These are phyloP conservation scores for Chalara sp. DNA, from an alignment of 2,329 filamentous ascomycete species.

Conservation along the genomic window DNA sequence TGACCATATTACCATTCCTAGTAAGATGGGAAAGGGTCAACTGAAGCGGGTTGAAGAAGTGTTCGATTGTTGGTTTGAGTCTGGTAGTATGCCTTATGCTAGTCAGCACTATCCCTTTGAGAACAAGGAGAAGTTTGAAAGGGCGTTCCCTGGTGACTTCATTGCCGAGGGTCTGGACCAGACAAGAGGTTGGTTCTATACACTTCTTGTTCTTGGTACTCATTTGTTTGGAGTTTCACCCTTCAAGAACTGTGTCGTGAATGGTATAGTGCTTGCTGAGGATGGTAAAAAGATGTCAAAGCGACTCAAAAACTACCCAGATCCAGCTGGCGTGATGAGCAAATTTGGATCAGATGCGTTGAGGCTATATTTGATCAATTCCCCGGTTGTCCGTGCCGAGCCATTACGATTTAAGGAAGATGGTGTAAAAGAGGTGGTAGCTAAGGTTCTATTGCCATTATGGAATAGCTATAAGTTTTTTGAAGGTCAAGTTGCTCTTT, in stretches of 20 bases:
- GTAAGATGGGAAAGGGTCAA: constrained; percentile 77
- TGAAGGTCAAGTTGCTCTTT: constrained; percentile 73
- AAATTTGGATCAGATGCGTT: constrained; percentile 90
- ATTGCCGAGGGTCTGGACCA: constrained; percentile 92
- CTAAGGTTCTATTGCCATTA: constrained; percentile 80
- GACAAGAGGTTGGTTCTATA: constrained; percentile 97
- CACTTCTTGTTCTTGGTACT: constrained; percentile 78
- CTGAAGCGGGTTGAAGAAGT: constrained; percentile 79
- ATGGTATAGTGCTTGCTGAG: constrained; percentile 87
- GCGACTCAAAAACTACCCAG: constrained; percentile 91
- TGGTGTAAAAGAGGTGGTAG: constrained; percentile 91
- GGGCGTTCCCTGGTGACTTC: constrained; percentile 84
- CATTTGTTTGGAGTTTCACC: constrained; percentile 80
- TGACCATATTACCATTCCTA: constrained; percentile 90
- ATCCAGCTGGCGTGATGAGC: constrained; percentile 74
- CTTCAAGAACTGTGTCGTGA: constrained; percentile 95
- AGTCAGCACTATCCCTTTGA: constrained; percentile 90
- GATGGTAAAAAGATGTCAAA: constrained; percentile 99
- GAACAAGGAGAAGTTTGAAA: constrained; percentile 73
- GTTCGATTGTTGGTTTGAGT: constrained; percentile 97
- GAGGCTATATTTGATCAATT: constrained; percentile 94
- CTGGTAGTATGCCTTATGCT: constrained; percentile 91
- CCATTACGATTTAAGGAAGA: constrained; percentile 85
- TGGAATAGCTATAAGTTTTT: constrained; percentile 99
- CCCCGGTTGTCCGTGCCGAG: constrained; percentile 86